Base-by-base conservation (phyloP, 2,329 filamentous ascomycete species). In the Gaeumannomyces tritici region DNA sequence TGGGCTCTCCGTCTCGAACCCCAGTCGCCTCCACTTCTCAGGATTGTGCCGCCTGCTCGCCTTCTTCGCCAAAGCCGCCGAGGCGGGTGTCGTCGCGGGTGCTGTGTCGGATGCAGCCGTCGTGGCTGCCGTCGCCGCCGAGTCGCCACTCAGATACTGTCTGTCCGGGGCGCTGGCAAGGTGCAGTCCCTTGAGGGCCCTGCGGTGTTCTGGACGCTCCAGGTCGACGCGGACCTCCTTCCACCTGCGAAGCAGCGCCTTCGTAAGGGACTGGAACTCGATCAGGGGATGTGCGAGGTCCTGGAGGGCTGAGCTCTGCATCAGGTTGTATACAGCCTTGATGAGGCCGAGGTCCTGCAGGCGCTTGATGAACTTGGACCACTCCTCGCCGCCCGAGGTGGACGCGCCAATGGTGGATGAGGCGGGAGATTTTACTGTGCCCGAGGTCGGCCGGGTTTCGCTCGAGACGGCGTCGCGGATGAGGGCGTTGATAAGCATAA, bases 401-500 rank as follows among this genome's bases (percentile, higher is more conserved):
- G 70, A 69, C 65, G 74, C 75, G 18, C 73, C 70, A 42, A 69
- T 68, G 58, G 66, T 67, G 12, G 70, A 69, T 65, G 70, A 68
- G 7, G 66, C 66, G 71, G 61, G 70, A 68, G 18, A 64, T 54
- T 59, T 27, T 13, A 21, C 33, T 5, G 29, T 29, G 64, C 88
- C 83, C 56, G 80, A 80, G 42, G 2, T n/a, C 42, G 42, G 42
- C 18, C 21, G 42, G 42, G 8, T 21, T 61, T 93, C 90, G 69
- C 84, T 87, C 31, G 89, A 89, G 61, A 98, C 87, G 6, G 92
- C 90, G 73, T 99, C 95, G 61, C 95, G 85, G 79, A 98, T 96
- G 58, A 99, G 80, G 0, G 93, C 91, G 73, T 99, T 99, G 74
- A 99, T 91, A 63, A 99, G 80, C 80, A 96, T 95, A 62, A 99